Evolutionary conservation across 306 rosid genomes (phyloP).

Genomic region (Prunus fruticosa): DNA sequence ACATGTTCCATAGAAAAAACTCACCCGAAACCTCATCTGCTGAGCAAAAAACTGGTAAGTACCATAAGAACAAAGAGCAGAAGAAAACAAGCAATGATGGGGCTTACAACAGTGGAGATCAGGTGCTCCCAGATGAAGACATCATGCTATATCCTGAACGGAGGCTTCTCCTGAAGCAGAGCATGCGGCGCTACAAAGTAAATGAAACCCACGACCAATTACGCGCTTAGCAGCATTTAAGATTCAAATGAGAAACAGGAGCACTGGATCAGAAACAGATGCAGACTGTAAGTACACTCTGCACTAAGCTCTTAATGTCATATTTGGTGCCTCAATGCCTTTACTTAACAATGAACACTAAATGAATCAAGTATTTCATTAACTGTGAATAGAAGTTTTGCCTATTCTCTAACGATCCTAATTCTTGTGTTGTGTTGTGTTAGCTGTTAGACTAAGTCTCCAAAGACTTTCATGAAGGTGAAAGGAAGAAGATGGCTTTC

Average conservation of each 20-base stretch:
- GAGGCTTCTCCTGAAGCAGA: conserved; percentile 42
- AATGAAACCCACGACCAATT: conserved; percentile 49
- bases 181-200: conserved; percentile 42
- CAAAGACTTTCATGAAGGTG: too few species aligned
- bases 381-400: background rate
- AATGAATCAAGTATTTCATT: background rate
- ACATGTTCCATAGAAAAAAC: conserved; percentile 83
- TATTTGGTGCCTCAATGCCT: too few species aligned
- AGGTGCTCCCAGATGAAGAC: conserved; percentile 50
- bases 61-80: conserved; percentile 46
- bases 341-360: background rate
- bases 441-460: conserved; percentile 62
- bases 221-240: conserved; percentile 36
- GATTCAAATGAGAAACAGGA: conserved; percentile 64
- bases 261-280: conserved; percentile 92
- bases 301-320: background rate
- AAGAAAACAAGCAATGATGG: conserved; percentile 49
- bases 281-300: conserved; percentile 68
- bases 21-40: conserved; percentile 66
- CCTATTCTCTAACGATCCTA: background rate
- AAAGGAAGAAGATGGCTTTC: conserved; percentile 20
- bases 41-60: conserved; percentile 37
- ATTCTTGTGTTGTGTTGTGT: conserved; percentile 18
- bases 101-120: conserved; percentile 37
- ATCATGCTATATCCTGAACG: conserved; percentile 41